Conservation (phyloP, 2,329 filamentous ascomycete genomes). For the Aureobasidium namibiae region DNA sequence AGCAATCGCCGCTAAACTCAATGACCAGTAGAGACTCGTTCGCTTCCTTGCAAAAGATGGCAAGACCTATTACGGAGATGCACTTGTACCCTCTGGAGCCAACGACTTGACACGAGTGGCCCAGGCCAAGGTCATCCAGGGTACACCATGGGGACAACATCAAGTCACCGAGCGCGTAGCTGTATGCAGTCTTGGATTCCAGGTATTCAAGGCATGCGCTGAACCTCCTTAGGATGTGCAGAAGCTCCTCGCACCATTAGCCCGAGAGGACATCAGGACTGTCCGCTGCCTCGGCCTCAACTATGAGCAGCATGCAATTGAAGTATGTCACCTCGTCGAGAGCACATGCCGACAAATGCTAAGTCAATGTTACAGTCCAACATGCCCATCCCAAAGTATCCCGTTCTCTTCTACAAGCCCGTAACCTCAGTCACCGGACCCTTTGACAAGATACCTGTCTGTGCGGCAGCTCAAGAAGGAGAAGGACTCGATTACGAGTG, state of each 20-base stretch:
- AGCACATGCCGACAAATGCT: neutral
- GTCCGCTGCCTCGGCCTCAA: conserved; percentile 65
- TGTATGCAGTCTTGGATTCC: conserved; percentile 4
- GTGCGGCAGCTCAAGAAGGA: conserved; percentile 53
- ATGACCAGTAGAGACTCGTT: conserved; percentile 53
- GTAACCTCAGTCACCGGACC: conserved; percentile 56
- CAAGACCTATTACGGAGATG: conserved; percentile 64
- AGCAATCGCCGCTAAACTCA: neutral
- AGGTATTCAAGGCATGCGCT: neutral
- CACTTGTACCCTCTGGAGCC: conserved; percentile 54
- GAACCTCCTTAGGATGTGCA: conserved; percentile 31
- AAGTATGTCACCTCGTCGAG: neutral
- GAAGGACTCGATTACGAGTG: conserved; percentile 64
- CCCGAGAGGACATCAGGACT: conserved; percentile 54
- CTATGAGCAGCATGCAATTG: conserved; percentile 55
- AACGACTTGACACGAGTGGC: conserved; percentile 54
- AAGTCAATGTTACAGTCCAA: conserved; percentile 32
- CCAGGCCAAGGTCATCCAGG: conserved; percentile 54
- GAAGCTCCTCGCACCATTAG: conserved; percentile 54
- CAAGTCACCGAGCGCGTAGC: conserved; percentile 54
- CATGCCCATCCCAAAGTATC: conserved; percentile 59
- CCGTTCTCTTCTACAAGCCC: conserved; percentile 66
- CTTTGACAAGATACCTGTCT: conserved; percentile 56
- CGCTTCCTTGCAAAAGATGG: conserved; percentile 63
- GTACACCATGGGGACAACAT: conserved; percentile 58